These are phyloP conservation scores for Candida peoriensis DNA, from an alignment of 805 yeast genomes.

Conservation along the genomic window DNA sequence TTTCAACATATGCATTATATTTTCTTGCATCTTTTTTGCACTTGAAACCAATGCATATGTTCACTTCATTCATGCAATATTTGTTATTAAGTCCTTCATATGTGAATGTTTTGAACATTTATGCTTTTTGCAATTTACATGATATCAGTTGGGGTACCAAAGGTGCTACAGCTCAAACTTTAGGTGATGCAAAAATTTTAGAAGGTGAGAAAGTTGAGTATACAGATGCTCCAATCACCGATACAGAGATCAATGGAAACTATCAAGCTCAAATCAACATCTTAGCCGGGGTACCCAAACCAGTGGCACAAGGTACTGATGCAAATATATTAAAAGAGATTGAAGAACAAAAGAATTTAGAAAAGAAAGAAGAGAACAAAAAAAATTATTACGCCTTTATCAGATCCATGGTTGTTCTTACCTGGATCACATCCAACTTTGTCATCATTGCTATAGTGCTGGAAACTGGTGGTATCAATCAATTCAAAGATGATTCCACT, in stretches of 20 bases:
- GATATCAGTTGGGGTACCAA: slow-evolving; percentile 98
- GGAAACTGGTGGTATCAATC: slow-evolving; percentile 73
- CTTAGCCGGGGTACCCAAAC: slow-evolving; percentile 35
- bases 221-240: slow-evolving; percentile 69
- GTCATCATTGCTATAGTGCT: slow-evolving; percentile 77
- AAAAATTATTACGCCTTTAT: slow-evolving; percentile 86
- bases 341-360: slow-evolving; percentile 31
- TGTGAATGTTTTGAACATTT: slow-evolving; percentile 85
- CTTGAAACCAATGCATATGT: slow-evolving; percentile 90
- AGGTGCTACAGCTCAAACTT: slow-evolving; percentile 68
- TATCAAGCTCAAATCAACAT: slow-evolving; percentile 62
- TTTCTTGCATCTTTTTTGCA: slow-evolving; percentile 73
- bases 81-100: slow-evolving; percentile 82
- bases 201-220: slow-evolving; percentile 53
- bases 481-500: slow-evolving; percentile 21
- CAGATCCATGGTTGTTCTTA: slow-evolving; percentile 80
- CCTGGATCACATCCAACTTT: slow-evolving; percentile 87
- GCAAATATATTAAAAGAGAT: slow-evolving; percentile 23
- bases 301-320: slow-evolving; percentile 21
- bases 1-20: slow-evolving; percentile 79
- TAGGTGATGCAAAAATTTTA: slow-evolving; percentile 79
- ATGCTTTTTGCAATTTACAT: slow-evolving; percentile 93
- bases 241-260: slow-evolving; percentile 67
- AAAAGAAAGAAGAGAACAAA: slow-evolving; percentile 46
- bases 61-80: slow-evolving; percentile 83